These are phyloP conservation scores for Zarea fungicola DNA, from an alignment of 2,329 filamentous ascomycete genomes.

Conservation along the genomic window DNA sequence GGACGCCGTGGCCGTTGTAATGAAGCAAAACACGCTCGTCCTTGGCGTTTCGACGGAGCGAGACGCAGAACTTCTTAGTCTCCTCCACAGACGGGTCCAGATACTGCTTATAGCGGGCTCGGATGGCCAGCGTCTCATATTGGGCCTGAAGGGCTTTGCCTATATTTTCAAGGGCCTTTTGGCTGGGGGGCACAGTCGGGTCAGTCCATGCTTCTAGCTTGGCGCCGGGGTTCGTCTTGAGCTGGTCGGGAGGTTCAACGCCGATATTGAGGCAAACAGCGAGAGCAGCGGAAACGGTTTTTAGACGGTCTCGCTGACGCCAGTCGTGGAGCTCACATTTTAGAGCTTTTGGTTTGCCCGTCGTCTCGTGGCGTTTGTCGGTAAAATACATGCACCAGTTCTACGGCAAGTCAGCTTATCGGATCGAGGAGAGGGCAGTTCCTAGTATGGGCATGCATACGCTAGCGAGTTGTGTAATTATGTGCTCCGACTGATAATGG, in stretches of 20 bases:
- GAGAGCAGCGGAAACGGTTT: slow-evolving; percentile 92
- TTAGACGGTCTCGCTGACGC: slow-evolving; percentile 93
- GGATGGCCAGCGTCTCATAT: slow-evolving; percentile 90
- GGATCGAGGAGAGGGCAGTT: not conserved
- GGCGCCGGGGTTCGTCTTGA: slow-evolving; percentile 89
- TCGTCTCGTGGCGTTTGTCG: slow-evolving; percentile 94
- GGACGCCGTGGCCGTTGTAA: slow-evolving; percentile 97
- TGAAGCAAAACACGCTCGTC: slow-evolving; percentile 96
- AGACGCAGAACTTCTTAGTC: slow-evolving; percentile 92
- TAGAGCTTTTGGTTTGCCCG: slow-evolving; percentile 73
- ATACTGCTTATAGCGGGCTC: slow-evolving; percentile 97
- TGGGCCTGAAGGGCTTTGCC: slow-evolving; percentile 94
- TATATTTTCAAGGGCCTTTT: slow-evolving; percentile 88
- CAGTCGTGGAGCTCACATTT: slow-evolving; percentile 75
- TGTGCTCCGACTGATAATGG: slow-evolving; percentile 85
- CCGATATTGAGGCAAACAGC: slow-evolving; percentile 96
- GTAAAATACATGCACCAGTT: slow-evolving; percentile 99
- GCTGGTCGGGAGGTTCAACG: slow-evolving; percentile 92
- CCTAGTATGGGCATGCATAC: slow-evolving; percentile 44
- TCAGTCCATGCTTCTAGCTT: slow-evolving; percentile 97
- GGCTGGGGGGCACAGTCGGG: slow-evolving; percentile 71
- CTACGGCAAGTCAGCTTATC: slow-evolving; percentile 37
- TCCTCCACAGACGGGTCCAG: slow-evolving; percentile 95
- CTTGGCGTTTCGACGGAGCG: slow-evolving; percentile 84
- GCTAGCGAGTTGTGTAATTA: slow-evolving; percentile 76